phyloP scores from a whole-genome alignment of 2,329 filamentous ascomycete genomes.

The Byssochlamys sp. region DNA sequence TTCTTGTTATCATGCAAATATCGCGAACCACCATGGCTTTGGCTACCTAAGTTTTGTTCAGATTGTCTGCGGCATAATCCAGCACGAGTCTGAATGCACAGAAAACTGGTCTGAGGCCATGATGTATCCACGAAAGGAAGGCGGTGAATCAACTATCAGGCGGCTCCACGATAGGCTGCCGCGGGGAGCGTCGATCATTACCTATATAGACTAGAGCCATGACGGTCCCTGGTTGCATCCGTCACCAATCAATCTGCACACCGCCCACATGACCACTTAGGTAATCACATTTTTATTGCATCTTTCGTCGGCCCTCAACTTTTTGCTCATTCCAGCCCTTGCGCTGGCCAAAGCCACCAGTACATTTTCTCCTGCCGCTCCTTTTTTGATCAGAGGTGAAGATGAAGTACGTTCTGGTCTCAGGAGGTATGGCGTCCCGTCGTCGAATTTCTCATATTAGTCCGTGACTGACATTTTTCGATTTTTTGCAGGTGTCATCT shows the following conservation, averaged over 20 bases:
- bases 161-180: not conserved
- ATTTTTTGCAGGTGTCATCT: constrained; percentile 21
- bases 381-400: not conserved
- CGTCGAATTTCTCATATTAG: not conserved
- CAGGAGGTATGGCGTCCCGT: constrained; percentile 48
- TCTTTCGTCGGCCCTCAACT: not conserved
- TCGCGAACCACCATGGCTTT: no score
- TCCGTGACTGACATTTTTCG: not conserved
- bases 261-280: not conserved
- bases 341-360: not conserved
- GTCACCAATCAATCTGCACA: not conserved
- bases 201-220: not conserved
- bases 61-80: no score
- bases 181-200: not conserved
- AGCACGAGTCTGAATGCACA: no score
- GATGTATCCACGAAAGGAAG: no score
- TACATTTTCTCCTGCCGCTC: not conserved
- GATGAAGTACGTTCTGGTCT: constrained; percentile 68
- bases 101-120: no score
- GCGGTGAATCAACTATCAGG: no score
- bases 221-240: not conserved
- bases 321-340: not conserved
- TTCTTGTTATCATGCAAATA: no score
- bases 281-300: not conserved
- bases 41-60: no score